Evolutionary conservation across 2,329 filamentous ascomycete species (phyloP).

Genomic region (Clarireedia hainanense): DNA sequence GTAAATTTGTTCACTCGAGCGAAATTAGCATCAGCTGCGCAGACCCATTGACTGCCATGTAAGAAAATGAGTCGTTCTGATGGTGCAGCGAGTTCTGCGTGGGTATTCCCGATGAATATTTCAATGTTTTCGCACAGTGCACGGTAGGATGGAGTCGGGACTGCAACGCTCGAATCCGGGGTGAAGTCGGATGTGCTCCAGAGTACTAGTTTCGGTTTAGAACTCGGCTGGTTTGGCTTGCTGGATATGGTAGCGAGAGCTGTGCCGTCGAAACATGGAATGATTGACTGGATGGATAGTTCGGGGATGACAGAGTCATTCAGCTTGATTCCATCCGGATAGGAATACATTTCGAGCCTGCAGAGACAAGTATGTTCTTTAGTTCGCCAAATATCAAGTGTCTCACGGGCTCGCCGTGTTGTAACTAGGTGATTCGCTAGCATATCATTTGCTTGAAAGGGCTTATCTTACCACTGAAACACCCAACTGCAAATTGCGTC

Average conservation of each 20-base stretch:
- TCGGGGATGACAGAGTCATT: no score
- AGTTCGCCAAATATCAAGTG: no score
- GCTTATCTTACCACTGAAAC: slow-evolving; percentile 12
- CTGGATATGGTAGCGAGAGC: no score
- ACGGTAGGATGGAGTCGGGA: neutral
- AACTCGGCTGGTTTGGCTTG: no score
- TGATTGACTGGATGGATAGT: no score
- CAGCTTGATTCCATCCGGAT: neutral
- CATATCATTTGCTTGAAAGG: slow-evolving; percentile 14
- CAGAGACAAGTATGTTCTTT: slow-evolving; percentile 14
- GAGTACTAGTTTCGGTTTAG: no score
- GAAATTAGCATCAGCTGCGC: neutral
- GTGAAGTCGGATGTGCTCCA: no score
- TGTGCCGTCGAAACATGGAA: no score
- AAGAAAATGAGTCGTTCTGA: neutral
- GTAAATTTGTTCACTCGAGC: neutral
- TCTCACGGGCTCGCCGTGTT: no score
- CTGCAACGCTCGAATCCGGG: neutral
- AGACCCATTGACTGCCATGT: neutral
- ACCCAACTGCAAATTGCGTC: slow-evolving; percentile 17
- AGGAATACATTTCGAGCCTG: slow-evolving; percentile 8
- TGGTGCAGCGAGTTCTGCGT: neutral
- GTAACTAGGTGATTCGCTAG: no score
- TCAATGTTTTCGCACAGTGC: neutral
- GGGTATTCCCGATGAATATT: neutral